Evolutionary conservation across 2,329 filamentous ascomycete species (phyloP).

Genomic region (Cercospora janseana): DNA sequence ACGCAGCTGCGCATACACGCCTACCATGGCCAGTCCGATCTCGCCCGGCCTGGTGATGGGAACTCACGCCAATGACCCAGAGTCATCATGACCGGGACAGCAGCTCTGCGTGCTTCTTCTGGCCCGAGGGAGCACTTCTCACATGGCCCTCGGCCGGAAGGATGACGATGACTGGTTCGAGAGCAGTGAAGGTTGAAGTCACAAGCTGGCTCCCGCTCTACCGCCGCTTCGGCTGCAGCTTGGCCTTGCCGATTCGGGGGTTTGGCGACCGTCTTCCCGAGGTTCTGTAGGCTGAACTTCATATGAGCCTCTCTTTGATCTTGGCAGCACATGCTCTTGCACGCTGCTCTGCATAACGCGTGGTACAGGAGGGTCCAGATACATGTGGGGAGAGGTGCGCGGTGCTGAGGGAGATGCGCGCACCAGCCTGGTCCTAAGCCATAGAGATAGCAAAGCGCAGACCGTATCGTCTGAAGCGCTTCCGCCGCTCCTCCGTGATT

Average conservation of each 20-base stretch:
- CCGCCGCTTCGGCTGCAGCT: conserved; percentile 12
- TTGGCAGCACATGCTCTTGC: background rate
- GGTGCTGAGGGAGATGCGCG: too few species aligned
- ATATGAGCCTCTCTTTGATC: conserved; percentile 12
- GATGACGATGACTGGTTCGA: conserved; percentile 24
- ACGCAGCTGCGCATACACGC: conserved; percentile 11
- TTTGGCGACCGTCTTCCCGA: conserved; percentile 18
- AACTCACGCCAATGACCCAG: conserved; percentile 12
- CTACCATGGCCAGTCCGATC: conserved; percentile 19
- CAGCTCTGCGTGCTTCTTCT: conserved; percentile 7
- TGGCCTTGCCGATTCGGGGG: conserved; percentile 11
- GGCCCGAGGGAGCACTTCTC: conserved; percentile 13
- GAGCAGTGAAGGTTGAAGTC: conserved; percentile 18
- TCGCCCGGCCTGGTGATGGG: conserved; percentile 20
- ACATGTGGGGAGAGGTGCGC: too few species aligned
- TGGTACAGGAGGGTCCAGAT: too few species aligned
- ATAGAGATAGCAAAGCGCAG: too few species aligned
- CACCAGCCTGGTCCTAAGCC: too few species aligned
- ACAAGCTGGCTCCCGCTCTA: conserved; percentile 19
- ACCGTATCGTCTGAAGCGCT: too few species aligned
- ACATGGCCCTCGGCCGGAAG: conserved; percentile 28
- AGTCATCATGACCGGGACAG: conserved; percentile 10
- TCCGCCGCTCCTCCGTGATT: background rate
- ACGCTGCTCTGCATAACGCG: background rate
- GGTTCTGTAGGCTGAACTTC: conserved; percentile 14